Conservation (phyloP, 2,329 filamentous ascomycete genomes). For the Botrytis porri region DNA sequence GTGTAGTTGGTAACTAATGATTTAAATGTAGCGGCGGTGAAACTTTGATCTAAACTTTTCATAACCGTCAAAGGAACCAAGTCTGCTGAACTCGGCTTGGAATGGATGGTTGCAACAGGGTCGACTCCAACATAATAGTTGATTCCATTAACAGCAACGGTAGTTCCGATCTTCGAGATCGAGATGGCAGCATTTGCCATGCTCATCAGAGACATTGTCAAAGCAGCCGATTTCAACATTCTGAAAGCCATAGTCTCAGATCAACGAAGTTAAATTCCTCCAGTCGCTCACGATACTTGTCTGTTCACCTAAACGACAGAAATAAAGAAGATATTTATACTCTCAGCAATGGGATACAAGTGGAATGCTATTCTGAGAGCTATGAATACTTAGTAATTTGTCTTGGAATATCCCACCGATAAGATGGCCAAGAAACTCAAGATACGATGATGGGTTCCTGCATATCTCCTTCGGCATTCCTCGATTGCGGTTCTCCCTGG, state of each 20-base stretch:
- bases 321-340: not conserved
- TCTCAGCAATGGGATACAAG: not conserved
- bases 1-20: constrained; percentile 29
- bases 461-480: not conserved
- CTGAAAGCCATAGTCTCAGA: constrained; percentile 6
- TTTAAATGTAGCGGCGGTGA: constrained; percentile 27
- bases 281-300: not conserved
- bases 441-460: constrained; percentile 1
- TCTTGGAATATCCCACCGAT: not conserved
- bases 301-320: not conserved
- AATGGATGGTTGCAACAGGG: constrained; percentile 28
- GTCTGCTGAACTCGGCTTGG: constrained; percentile 25
- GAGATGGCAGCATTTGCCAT: constrained; percentile 18
- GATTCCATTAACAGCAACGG: constrained; percentile 35
- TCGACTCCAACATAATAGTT: constrained; percentile 36
- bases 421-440: constrained; percentile 6
- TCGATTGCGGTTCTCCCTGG: not conserved
- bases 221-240: constrained; percentile 8
- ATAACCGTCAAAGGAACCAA: constrained; percentile 35
- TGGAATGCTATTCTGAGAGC: not conserved
- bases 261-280: not conserved
- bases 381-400: not conserved
- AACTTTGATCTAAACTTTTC: constrained; percentile 21
- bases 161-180: constrained; percentile 17
- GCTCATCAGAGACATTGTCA: constrained; percentile 10